Evolutionary conservation across 2,329 filamentous ascomycete genomes (phyloP).

Genomic region (Botryotinia globosa): DNA sequence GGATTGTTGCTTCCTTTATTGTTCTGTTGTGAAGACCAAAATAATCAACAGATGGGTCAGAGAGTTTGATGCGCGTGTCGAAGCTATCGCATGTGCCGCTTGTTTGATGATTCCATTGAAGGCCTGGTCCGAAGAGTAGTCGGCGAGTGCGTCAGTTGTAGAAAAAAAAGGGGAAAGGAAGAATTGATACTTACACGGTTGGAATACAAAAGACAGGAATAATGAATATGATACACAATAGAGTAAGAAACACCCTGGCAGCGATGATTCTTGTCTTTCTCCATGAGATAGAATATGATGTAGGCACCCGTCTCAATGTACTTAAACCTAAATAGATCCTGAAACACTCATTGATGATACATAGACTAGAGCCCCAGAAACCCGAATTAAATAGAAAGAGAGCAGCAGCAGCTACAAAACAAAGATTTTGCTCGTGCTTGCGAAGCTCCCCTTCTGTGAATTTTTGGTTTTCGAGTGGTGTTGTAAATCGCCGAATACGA

Average conservation of each 20-base stretch:
- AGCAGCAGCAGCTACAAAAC: fast-evolving
- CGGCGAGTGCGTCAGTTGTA: not conserved
- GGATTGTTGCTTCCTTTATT: fast-evolving
- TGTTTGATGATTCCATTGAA: not conserved
- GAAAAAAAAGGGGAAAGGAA: no score
- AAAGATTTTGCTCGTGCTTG: not conserved
- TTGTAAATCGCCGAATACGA: not conserved
- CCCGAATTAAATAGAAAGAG: not conserved
- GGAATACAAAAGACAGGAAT: not conserved
- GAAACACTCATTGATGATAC: not conserved
- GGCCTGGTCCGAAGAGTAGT: not conserved
- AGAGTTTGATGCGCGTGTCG: not conserved
- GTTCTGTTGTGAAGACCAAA: not conserved
- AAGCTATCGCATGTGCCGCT: not conserved
- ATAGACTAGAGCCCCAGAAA: not conserved
- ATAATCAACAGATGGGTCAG: not conserved
- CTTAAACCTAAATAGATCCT: not conserved
- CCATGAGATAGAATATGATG: not conserved
- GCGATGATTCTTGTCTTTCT: not conserved
- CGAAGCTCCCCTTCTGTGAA: not conserved
- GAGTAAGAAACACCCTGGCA: not conserved
- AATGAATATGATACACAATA: not conserved
- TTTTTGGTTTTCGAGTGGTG: not conserved
- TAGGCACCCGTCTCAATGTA: not conserved
- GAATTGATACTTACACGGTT: not conserved